phyloP scores from a whole-genome alignment of 768 basidiomycete species.

The Hebeloma cylindrosporum region DNA sequence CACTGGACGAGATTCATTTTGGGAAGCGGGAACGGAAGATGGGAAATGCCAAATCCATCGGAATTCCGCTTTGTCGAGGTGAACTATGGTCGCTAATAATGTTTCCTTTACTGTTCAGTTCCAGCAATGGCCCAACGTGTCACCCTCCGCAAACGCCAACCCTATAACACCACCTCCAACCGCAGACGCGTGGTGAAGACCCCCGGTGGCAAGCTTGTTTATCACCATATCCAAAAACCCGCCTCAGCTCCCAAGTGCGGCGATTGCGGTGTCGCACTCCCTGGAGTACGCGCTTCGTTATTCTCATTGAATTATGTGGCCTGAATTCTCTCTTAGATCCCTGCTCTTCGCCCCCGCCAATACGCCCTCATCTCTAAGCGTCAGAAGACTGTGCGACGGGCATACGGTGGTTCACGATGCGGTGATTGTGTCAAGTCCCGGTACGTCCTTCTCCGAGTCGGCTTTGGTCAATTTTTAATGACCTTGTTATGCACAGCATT shows the following conservation, averaged over 20 bases:
- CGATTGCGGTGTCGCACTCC: conserved; percentile 93
- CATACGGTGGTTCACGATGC: conserved; percentile 98
- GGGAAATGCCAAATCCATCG: not conserved
- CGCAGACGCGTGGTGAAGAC: conserved; percentile 96
- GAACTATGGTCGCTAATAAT: conserved; percentile 8
- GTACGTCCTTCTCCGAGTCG: conserved; percentile 44
- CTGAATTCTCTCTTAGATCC: conserved; percentile 53
- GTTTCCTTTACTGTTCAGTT: conserved; percentile 19
- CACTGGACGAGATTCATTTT: conserved; percentile 1
- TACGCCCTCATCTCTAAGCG: conserved; percentile 97
- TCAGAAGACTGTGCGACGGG: conserved; percentile 92
- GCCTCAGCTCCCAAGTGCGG: conserved; percentile 93
- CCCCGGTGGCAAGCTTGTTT: conserved; percentile 96
- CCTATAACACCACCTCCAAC: conserved; percentile 98
- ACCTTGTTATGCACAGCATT: conserved; percentile 54
- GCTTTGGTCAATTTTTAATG: not conserved
- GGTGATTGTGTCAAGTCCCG: conserved; percentile 94
- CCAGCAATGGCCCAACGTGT: conserved; percentile 94
- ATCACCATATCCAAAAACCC: conserved; percentile 97
- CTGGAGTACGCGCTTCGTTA: conserved; percentile 70
- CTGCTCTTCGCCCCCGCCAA: conserved; percentile 92
- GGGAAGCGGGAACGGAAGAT: not conserved
- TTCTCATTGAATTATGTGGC: not conserved
- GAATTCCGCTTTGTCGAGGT: not conserved
- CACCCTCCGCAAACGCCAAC: conserved; percentile 96